phyloP scores from a whole-genome alignment of 257 asterid genomes.

The Haberlea rhodopensis region DNA sequence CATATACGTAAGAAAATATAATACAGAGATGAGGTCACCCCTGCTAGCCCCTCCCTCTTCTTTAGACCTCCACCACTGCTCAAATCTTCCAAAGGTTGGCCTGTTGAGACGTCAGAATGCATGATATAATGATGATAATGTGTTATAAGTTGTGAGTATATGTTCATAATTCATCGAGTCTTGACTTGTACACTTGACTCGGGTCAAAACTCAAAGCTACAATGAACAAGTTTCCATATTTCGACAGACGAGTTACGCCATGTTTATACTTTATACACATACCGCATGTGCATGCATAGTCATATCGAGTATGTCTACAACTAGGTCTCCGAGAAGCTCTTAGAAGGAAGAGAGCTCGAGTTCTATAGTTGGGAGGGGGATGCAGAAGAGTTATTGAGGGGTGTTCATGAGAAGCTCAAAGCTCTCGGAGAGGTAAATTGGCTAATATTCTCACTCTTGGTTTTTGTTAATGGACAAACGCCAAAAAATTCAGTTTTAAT shows the following conservation, averaged over 20 bases:
- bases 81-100: too few relatives aligned
- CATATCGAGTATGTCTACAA: slow-evolving; percentile 10
- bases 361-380: slow-evolving; percentile 71
- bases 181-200: too few relatives aligned
- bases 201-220: too few relatives aligned
- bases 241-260: background rate
- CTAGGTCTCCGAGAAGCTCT: slow-evolving; percentile 58
- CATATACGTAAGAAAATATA: too few relatives aligned
- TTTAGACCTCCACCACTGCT: too few relatives aligned
- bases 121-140: too few relatives aligned
- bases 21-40: too few relatives aligned
- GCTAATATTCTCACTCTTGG: slow-evolving; percentile 8
- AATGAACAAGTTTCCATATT: background rate
- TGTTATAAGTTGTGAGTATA: too few relatives aligned
- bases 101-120: too few relatives aligned
- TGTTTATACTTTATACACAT: background rate
- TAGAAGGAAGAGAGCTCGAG: slow-evolving; percentile 66
- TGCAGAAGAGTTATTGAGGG: slow-evolving; percentile 57
- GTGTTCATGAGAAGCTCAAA: slow-evolving; percentile 74
- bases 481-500: background rate
- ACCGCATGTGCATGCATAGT: background rate
- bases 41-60: too few relatives aligned
- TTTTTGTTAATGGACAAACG: slow-evolving; percentile 4
- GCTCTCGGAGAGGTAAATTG: slow-evolving; percentile 71
- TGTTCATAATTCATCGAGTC: too few relatives aligned